Evolutionary conservation across 169 alveolate genomes (phyloP).

Genomic region (Cryptosporidium tyzzeri): DNA sequence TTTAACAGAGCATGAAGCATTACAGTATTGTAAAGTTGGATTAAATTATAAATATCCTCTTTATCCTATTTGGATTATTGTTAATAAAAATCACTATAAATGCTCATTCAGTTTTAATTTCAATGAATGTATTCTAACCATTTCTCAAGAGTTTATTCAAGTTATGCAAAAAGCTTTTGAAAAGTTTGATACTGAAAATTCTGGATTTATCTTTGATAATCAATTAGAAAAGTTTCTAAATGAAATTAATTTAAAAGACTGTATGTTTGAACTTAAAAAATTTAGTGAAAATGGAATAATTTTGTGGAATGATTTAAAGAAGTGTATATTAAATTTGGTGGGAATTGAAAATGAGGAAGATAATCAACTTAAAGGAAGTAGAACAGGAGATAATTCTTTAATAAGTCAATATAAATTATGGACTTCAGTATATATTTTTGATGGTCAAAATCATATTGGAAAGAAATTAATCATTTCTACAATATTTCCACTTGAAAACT

Average conservation of each 20-base stretch:
- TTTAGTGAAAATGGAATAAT: slow-evolving; percentile 33
- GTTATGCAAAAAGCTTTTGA: slow-evolving; percentile 50
- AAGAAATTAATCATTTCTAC: slow-evolving; percentile 16
- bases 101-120: slow-evolving; percentile 42
- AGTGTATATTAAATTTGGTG: slow-evolving; percentile 5
- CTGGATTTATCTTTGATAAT: slow-evolving; percentile 50
- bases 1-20: slow-evolving; percentile 86
- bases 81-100: slow-evolving; percentile 83
- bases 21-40: slow-evolving; percentile 85
- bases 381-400: neutral
- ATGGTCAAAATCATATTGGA: slow-evolving; percentile 17
- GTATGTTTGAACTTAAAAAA: neutral
- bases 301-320: slow-evolving; percentile 64
- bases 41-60: slow-evolving; percentile 84
- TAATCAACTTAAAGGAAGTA: slow-evolving; percentile 3
- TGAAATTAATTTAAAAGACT: slow-evolving; percentile 34
- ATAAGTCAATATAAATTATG: neutral
- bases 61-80: slow-evolving; percentile 85
- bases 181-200: slow-evolving; percentile 59
- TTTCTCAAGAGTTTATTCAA: slow-evolving; percentile 51
- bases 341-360: slow-evolving; percentile 13
- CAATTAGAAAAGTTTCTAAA: slow-evolving; percentile 35
- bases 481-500: slow-evolving; percentile 40
- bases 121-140: slow-evolving; percentile 37
- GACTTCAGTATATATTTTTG: slow-evolving; percentile 54